A percentile compares a stretch with the other conserved stretches of the same genome.
These are phyloP conservation scores for Fragosphaeria purpurea DNA, from an alignment of 2,329 filamentous ascomycete species.

Conservation along the genomic window DNA sequence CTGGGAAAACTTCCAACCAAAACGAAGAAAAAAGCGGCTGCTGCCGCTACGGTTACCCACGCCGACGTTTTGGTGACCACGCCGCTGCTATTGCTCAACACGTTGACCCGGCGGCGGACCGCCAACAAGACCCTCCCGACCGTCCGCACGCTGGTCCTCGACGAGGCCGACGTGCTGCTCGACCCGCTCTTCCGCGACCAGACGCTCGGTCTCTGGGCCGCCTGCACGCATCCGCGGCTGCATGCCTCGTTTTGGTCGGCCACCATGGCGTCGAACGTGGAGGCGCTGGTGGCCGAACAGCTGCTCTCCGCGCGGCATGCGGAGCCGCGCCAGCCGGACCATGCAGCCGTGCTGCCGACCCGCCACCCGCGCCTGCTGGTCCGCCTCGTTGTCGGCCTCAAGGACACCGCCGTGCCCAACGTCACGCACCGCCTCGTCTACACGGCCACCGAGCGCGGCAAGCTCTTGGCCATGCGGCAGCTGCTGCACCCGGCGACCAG, in stretches of 20 bases:
- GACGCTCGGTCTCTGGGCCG: constrained; percentile 73
- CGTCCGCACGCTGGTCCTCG: constrained; percentile 67
- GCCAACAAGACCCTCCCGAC: constrained; percentile 47
- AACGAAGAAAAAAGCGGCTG: constrained; percentile 20
- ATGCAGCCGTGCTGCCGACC: not conserved
- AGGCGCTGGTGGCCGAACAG: constrained; percentile 63
- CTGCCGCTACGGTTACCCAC: constrained; percentile 43
- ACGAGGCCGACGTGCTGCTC: constrained; percentile 91
- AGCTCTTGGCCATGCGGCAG: constrained; percentile 82
- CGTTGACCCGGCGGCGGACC: constrained; percentile 39
- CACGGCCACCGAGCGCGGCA: constrained; percentile 85
- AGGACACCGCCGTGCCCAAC: constrained; percentile 90
- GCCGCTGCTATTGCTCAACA: constrained; percentile 67
- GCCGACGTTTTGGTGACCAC: constrained; percentile 75
- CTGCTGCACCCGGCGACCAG: constrained; percentile 64
- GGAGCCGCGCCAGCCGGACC: constrained; percentile 16
- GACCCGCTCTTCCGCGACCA: constrained; percentile 86
- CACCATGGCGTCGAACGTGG: constrained; percentile 91
- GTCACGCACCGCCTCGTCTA: constrained; percentile 84
- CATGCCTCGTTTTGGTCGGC: constrained; percentile 85
- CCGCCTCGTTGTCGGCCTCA: constrained; percentile 86
- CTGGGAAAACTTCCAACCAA: constrained; percentile 5
- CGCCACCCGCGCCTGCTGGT: constrained; percentile 45
- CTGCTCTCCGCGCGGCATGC: constrained; percentile 39
- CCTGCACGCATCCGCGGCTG: constrained; percentile 61